Percentiles rank a stretch among this genome's conserved stretches.
phyloP scores from a whole-genome alignment of 441 rosid genomes.

The Mallotus japonicus region DNA sequence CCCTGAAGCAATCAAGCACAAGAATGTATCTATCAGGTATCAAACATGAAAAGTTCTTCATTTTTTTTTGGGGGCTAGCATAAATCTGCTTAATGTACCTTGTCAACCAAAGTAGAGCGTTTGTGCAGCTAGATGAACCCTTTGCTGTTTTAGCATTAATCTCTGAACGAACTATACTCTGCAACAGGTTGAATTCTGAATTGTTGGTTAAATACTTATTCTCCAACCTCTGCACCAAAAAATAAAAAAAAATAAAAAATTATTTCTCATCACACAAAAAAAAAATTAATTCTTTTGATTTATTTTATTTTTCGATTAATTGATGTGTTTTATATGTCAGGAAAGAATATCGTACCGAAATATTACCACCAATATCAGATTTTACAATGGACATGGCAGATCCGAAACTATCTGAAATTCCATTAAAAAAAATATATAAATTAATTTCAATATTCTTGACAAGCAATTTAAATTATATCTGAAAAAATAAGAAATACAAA shows the following conservation, averaged over 20 bases:
- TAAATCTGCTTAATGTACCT: constrained; percentile 34
- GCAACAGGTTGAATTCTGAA: constrained; percentile 45
- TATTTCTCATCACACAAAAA: not conserved
- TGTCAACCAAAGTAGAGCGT: constrained; percentile 87
- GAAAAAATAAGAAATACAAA: no score
- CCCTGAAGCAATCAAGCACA: constrained; percentile 38
- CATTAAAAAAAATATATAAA: not conserved
- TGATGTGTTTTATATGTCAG: no score
- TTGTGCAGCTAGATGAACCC: constrained; percentile 75
- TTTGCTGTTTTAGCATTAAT: constrained; percentile 63
- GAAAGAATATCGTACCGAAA: constrained; percentile 42
- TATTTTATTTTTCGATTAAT: no score
- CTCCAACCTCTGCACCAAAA: constrained; percentile 60
- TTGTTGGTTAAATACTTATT: constrained; percentile 55
- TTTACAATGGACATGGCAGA: constrained; percentile 74
- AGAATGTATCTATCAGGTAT: not conserved
- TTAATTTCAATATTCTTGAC: not conserved
- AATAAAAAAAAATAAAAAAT: not conserved
- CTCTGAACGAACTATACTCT: constrained; percentile 64
- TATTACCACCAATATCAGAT: constrained; percentile 75
- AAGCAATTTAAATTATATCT: not conserved
- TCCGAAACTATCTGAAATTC: constrained; percentile 75
- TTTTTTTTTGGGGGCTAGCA: not conserved
- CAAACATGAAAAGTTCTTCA: not conserved
- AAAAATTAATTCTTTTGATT: not conserved